Evolutionary conservation across 306 rosid species (phyloP), one percentile per base, ranked within the genome.

Genomic region (Trifolium fragiferum): DNA sequence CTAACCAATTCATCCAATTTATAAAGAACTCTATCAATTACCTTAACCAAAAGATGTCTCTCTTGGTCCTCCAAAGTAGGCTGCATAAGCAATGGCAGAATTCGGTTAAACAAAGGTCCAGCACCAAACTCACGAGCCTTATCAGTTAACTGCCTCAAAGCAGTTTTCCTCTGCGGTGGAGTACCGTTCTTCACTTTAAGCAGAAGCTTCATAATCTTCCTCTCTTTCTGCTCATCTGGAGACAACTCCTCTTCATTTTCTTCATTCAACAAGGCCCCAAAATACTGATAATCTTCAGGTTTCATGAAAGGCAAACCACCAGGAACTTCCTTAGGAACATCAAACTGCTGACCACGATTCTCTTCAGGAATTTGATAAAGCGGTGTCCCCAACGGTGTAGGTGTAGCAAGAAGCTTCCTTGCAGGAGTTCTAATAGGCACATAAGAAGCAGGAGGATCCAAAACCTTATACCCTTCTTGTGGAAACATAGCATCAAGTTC

Each of bases 1-100:
- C 98, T 91, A 38, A 93, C 98, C 78, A 93, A 70, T 54, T 93
- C 98, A 85, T 93, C 98, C 85, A 93, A 83, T 72, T 93, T 93
- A 83, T 93, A 93, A 27, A 93, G 91, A 68, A 93, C 97, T 64
- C 98, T 84, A 61, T 93, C 98, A 73, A 80, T 80, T 37, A 80
- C 83, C 83, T 80, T 80, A 1, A 80, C 83, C 79, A 80, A 74
- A 69, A 80, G 79, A 40, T 80, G 83, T 27, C 83, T 67, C 60
- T 80, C 83, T 32, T 80, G 83, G 43, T 80, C 83, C 76, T 80
- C 83, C 75, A 80, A 35, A 1, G 83, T 80, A 37, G 83, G 83
- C 66, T 80, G 83, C 83, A 80, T 80, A 10, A 80, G 83, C 79
- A 80, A 60, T 0, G 83, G 83, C 72, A 80, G 57, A 25, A 80